Evolutionary conservation across 441 rosid species (phyloP).

Genomic region (Bruguiera hainesii): DNA sequence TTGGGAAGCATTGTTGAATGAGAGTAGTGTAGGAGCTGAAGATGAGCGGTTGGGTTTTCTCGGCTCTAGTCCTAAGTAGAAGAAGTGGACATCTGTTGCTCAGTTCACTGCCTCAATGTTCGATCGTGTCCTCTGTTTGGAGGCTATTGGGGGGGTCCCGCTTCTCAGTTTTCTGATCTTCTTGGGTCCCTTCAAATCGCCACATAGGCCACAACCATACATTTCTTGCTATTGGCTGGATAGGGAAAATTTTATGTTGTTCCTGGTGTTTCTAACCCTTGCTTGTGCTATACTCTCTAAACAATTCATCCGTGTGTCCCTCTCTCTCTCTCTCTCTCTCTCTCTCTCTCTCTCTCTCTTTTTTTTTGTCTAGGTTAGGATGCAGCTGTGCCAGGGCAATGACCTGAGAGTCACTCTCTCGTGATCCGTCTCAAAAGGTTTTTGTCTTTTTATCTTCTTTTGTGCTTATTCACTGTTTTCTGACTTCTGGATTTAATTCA

Average conservation of each 20-base stretch:
- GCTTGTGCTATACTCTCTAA: background rate
- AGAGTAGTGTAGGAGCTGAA: constrained; percentile 32
- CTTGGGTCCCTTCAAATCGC: constrained; percentile 8
- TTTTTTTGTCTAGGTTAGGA: constrained; percentile 26
- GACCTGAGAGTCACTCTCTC: constrained; percentile 20
- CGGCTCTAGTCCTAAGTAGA: constrained; percentile 35
- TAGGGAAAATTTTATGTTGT: constrained; percentile 22
- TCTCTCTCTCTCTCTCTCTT: no score
- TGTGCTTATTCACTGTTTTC: background rate
- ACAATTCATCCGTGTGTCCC: background rate
- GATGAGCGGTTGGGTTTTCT: constrained; percentile 50
- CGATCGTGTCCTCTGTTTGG: constrained; percentile 1
- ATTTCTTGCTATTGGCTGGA: constrained; percentile 36
- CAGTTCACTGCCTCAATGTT: background rate
- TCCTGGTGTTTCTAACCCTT: constrained; percentile 32
- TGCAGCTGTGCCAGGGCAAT: constrained; percentile 26
- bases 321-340: no score
- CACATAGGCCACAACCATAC: constrained; percentile 19
- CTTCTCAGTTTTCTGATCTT: constrained; percentile 5
- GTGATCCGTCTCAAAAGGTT: constrained; percentile 22
- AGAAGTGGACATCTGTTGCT: background rate
- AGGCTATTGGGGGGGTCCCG: background rate
- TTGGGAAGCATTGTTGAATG: constrained; percentile 80
- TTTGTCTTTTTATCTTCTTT: background rate
- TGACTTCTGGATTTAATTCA: constrained; percentile 7